Percentiles rank a stretch among this genome's conserved stretches.
Conservation (phyloP, 1,284 basidiomycete species). For the Ceratobasidium sp. region DNA sequence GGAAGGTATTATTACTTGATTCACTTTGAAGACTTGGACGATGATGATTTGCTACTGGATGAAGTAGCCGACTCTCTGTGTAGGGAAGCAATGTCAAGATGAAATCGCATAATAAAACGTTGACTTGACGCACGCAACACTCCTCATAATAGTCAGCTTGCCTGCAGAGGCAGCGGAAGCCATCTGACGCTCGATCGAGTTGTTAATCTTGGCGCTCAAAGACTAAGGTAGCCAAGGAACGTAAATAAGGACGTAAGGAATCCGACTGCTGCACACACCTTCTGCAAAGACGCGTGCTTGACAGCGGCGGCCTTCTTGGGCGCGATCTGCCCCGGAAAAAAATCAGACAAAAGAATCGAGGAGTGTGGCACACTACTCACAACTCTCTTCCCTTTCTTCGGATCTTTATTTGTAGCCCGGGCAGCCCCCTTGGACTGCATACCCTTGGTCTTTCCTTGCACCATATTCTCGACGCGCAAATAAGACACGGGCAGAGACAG, state of each 20-base stretch:
- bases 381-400: constrained; percentile 79
- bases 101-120: background rate
- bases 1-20: constrained; percentile 4
- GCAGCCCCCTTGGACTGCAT: constrained; percentile 45
- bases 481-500: constrained; percentile 27
- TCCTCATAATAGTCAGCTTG: constrained; percentile 91
- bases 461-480: constrained; percentile 46
- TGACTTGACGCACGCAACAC: constrained; percentile 52
- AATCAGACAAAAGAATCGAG: background rate
- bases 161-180: constrained; percentile 86
- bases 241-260: constrained; percentile 17
- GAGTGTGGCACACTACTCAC: constrained; percentile 1
- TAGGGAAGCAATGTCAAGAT: background rate
- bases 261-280: constrained; percentile 60
- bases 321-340: constrained; percentile 60
- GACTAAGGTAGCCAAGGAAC: constrained; percentile 62
- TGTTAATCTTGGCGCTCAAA: constrained; percentile 88
- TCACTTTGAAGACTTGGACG: constrained; percentile 43
- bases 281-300: constrained; percentile 76
- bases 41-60: constrained; percentile 42
- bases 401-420: constrained; percentile 54
- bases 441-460: constrained; percentile 49
- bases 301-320: constrained; percentile 79
- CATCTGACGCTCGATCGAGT: constrained; percentile 90
- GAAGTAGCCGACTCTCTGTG: constrained; percentile 38